Percentiles rank a stretch among this genome's conserved stretches.
phyloP scores from a whole-genome alignment of 2,329 filamentous ascomycete genomes.

The Ceratocystiopsis sp. region DNA sequence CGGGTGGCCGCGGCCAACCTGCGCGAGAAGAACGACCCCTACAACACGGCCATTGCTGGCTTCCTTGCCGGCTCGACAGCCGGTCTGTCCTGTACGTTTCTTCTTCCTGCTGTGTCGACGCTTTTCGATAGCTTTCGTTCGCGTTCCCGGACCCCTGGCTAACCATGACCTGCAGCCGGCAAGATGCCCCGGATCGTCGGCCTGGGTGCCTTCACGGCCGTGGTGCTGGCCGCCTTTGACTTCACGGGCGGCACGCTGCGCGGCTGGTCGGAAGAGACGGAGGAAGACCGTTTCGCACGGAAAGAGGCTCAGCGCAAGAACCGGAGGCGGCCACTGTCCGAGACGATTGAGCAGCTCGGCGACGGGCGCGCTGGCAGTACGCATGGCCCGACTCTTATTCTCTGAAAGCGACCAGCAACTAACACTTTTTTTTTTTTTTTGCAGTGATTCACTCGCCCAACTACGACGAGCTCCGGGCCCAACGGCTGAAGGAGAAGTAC shows the following conservation, averaged over 20 bases:
- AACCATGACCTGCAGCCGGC: constrained; percentile 26
- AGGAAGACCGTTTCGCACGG: constrained; percentile 54
- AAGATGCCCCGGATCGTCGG: constrained; percentile 56
- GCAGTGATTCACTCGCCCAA: constrained; percentile 65
- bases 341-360: constrained; percentile 66
- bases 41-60: constrained; percentile 58
- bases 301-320: constrained; percentile 60
- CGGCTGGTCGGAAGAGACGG: constrained; percentile 27
- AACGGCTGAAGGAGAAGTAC: constrained; percentile 73
- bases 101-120: neutral
- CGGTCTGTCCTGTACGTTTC: constrained; percentile 50
- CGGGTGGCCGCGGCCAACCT: constrained; percentile 66
- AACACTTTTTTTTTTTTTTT: neutral
- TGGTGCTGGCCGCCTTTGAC: constrained; percentile 45
- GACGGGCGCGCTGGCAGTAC: constrained; percentile 58
- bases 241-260: constrained; percentile 47
- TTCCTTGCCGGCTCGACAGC: constrained; percentile 58
- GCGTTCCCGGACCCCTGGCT: neutral
- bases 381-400: neutral
- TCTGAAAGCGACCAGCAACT: neutral
- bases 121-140: neutral
- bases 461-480: constrained; percentile 67
- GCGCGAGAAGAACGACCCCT: constrained; percentile 64
- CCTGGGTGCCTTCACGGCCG: constrained; percentile 39
- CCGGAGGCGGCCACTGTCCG: constrained; percentile 55